Base-by-base conservation (phyloP, 139 green algal species). In the Pseudopediastrum boryanum region DNA sequence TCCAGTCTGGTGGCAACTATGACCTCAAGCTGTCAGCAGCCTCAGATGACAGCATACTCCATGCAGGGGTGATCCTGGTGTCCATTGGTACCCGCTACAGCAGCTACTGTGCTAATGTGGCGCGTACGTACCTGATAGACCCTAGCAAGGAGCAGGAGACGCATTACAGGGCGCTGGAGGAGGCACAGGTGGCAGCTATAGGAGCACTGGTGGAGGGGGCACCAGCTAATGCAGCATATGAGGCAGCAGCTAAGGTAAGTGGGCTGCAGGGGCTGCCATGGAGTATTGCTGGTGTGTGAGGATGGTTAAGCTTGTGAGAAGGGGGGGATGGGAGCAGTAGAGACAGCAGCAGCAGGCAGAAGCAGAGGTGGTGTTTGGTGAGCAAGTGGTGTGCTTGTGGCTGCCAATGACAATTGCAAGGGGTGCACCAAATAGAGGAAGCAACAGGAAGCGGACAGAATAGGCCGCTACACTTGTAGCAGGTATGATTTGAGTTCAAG, bases 91-190 rank as follows among this genome's bases (percentile, higher is more conserved):
- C 87, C 13, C 79, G 92, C 33, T 98, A 99, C 89, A 83, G 77
- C 33, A 92, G 83, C 46, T 99, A 99, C 89, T 99, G 96, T 84
- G 89, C 96, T 69, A 99, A 97, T 71, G 70, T 99, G 50, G 72
- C 69, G 29, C 76, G 76, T 54, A 98, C 95, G 8, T 95, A 91
- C 84, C 79, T 99, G 67, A 91, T 99, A 46, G 90, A 98, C 79
- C 90, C 94, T 31, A 93, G 75, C 52, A 89, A 93, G 80, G 56
- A 87, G 56, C 90, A 87, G 79, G 88, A 98, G 72, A 79, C 66
- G 5, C 83, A 93, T 79, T 98, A 98, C 76, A 79, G 71, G 42
- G 92, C 91, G 4, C 56, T 95, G 56, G 74, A 90, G 48, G 80
- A 77, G 13, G 83, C 88, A 3, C 94, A 98, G 43, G 88, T 90